Base-by-base conservation (phyloP, 1,139 yeast genomes). In the Ashbya aceris region DNA sequence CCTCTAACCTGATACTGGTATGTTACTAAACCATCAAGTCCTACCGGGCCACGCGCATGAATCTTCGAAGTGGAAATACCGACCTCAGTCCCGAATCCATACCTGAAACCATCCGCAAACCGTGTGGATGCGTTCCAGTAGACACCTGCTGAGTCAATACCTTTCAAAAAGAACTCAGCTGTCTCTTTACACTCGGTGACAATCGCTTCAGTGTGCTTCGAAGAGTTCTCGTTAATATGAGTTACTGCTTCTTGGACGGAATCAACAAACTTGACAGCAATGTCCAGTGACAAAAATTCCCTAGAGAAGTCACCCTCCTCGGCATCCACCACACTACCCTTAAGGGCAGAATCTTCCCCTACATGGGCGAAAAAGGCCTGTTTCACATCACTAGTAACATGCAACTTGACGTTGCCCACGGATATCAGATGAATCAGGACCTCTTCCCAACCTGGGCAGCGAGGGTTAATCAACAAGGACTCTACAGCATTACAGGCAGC, bases 401-500 rank as follows among this genome's bases (percentile, higher is more conserved):
- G 94, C 34, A 84, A 62, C 2, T 81, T 79, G 12, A 93, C 95
- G 9, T 75, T 76, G n/a, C 80, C 80, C 20, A 69, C 76, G 2
- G 71, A 55, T 40, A 86, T 70, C 6, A 76, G 68, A 32, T 69
- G 58, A 29, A 74, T 63, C 8, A 83, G 56, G 14, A 63, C 57
- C 31, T 69, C 62, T 41, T 78, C 65, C 48, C 72, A 65, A 1
- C 61, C 55, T 7, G 54, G 52, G n/a, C 83, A 64, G 12, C 71
- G 59, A 44, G 73, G 70, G 61, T 87, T 77, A 40, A 91, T 64
- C 46, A 91, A 70, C 36, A 91, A 65, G 37, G 93, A 86, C 61
- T 93, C 99, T 42, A 77, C 94, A 2, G 98, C 96, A 61, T 93
- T 93, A 65, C 99, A 93, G 7, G 96, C 99, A 10, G 98, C 98